A percentile compares a stretch with the other conserved stretches of the same genome.
Evolutionary conservation across 169 alveolate species (phyloP).

Genomic region (Cryptosporidium baileyi): DNA sequence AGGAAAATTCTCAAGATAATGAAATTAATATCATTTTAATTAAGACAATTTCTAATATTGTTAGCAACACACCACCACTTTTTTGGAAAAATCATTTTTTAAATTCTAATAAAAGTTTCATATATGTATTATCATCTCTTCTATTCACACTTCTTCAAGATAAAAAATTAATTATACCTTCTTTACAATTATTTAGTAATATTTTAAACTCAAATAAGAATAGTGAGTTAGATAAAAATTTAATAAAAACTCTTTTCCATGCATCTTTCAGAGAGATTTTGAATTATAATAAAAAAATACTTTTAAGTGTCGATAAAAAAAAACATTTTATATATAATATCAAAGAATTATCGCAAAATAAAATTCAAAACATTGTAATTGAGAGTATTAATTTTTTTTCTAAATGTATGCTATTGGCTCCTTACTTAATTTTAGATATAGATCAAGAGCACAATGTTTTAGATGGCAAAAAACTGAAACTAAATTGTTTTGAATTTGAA

Average conservation of each 20-base stretch:
- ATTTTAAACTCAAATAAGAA: conserved; percentile 11
- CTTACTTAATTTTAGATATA: background rate
- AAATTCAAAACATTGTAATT: background rate
- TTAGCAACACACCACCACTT: conserved; percentile 22
- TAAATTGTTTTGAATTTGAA: no score
- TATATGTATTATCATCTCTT: background rate
- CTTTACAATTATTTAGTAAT: conserved; percentile 41
- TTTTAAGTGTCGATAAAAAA: no score
- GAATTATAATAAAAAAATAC: background rate
- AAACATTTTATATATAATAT: background rate
- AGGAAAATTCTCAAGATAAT: background rate
- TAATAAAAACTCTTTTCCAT: background rate
- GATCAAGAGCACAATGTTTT: background rate
- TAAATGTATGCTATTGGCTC: background rate
- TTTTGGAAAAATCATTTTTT: conserved; percentile 28
- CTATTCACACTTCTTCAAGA: background rate
- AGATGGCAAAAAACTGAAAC: background rate
- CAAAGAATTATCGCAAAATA: background rate
- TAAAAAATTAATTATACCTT: conserved; percentile 10
- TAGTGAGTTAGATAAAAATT: background rate
- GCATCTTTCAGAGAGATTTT: background rate
- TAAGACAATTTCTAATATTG: conserved; percentile 16
- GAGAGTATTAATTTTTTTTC: background rate
- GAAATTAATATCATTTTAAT: conserved; percentile 12
- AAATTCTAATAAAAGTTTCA: background rate